phyloP scores from a whole-genome alignment of 1,284 basidiomycete genomes.

The Ganoderma boninense region DNA sequence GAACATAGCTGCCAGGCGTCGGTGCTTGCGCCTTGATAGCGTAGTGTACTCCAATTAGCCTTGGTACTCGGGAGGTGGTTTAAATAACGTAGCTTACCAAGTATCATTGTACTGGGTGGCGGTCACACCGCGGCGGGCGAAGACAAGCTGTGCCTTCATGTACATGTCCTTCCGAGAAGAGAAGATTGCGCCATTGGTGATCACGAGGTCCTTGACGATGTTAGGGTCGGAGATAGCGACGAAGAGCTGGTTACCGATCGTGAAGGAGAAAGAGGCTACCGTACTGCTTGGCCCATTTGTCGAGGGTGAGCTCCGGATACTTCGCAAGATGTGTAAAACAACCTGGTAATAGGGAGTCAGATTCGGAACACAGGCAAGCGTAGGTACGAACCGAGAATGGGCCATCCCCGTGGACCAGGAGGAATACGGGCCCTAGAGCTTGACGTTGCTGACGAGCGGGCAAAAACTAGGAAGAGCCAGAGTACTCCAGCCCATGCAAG shows the following conservation, averaged over 20 bases:
- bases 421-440: neutral
- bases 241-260: conserved; percentile 53
- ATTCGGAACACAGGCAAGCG: neutral
- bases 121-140: conserved; percentile 50
- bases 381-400: neutral
- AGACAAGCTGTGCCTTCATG: conserved; percentile 52
- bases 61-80: neutral
- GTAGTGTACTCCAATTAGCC: neutral
- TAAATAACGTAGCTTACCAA: conserved; percentile 32
- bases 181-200: conserved; percentile 52
- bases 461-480: neutral
- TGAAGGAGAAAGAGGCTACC: conserved; percentile 50
- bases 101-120: conserved; percentile 50
- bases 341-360: neutral
- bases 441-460: neutral
- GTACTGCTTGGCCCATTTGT: conserved; percentile 49
- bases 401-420: neutral
- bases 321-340: conserved; percentile 39
- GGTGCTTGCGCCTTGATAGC: conserved; percentile 40
- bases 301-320: conserved; percentile 48
- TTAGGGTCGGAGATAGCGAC: conserved; percentile 51
- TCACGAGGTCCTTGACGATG: conserved; percentile 51
- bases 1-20: conserved; percentile 44
- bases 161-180: conserved; percentile 51
- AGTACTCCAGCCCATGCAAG: neutral